Evolutionary conservation across 2,329 filamentous ascomycete genomes (phyloP).

Genomic region (Shiraia bambusicola): DNA sequence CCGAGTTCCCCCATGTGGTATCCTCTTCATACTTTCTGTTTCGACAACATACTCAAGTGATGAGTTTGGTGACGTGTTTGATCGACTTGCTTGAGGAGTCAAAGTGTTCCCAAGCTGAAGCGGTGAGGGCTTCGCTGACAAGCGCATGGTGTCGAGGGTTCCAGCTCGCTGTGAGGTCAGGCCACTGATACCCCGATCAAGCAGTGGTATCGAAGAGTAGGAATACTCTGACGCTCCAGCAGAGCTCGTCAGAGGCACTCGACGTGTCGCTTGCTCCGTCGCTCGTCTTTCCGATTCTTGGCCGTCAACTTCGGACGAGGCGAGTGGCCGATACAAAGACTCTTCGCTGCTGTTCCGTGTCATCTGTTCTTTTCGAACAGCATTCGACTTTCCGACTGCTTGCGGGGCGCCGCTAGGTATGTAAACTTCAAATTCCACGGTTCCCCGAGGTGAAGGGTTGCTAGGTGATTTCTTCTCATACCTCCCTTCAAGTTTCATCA

Average conservation of each 20-base stretch:
- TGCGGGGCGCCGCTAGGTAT: slow-evolving; percentile 20
- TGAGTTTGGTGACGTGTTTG: slow-evolving; percentile 45
- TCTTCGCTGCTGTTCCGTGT: slow-evolving; percentile 26
- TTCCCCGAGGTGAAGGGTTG: slow-evolving; percentile 21
- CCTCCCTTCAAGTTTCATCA: slow-evolving; percentile 88
- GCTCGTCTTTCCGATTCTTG: slow-evolving; percentile 37
- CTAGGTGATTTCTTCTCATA: slow-evolving; percentile 58
- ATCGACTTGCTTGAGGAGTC: slow-evolving; percentile 14
- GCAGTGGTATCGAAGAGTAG: slow-evolving; percentile 73
- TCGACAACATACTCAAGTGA: slow-evolving; percentile 55
- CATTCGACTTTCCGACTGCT: slow-evolving; percentile 18
- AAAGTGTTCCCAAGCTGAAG: slow-evolving; percentile 25
- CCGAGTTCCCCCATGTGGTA: slow-evolving; percentile 47
- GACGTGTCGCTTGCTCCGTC: slow-evolving; percentile 32
- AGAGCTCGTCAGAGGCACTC: slow-evolving; percentile 36
- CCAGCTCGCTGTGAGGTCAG: slow-evolving; percentile 20
- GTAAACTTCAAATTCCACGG: slow-evolving; percentile 26
- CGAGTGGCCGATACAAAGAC: slow-evolving; percentile 29
- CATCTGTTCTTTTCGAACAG: slow-evolving; percentile 20
- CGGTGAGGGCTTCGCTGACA: slow-evolving; percentile 45
- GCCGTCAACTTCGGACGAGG: slow-evolving; percentile 29
- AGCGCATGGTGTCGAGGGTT: slow-evolving; percentile 51
- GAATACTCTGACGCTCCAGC: slow-evolving; percentile 67
- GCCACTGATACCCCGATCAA: slow-evolving; percentile 62
- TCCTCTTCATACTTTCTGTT: slow-evolving; percentile 54